Evolutionary conservation across 1,139 yeast genomes (phyloP), one percentile per base, ranked within the genome.

Genomic region (Geotrichum europaeum): DNA sequence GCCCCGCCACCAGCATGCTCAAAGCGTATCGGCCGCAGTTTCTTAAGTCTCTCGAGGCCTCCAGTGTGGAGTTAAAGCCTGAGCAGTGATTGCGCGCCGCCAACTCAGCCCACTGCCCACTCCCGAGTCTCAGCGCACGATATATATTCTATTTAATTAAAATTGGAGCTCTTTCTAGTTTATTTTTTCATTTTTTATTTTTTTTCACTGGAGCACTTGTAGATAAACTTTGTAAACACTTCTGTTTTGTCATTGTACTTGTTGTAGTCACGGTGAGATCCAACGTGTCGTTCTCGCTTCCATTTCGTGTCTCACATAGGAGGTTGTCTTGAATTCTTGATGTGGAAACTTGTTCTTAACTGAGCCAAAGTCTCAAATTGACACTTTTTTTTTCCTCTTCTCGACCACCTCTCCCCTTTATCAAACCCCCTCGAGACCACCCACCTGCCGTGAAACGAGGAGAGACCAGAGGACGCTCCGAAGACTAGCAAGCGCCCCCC

Each of bases 21-120:
- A 51, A 58, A 20, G 43, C 56, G 6, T 60, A 62, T 49, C 52
- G 64, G 36, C 61, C 64, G 6, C 52, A 57, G 49, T 62, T 60
- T 52, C 32, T 62, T 25, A 49, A 57, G 40, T 47, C 58, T 7
- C 28, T 56, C 6, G 62, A 54, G n/a, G 6, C 28, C 5, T 4
- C 18, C 47, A 40, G 10, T 40, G 47, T 40, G 22, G 47, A 40
- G 47, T 9, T 22, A 9, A 40, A 40, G 47, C 47, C 47, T n/a
- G 47, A 40, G 18, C 20, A 40, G 47, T 40, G 47, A 40, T 40
- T 40, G 3, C 18, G n/a, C 18, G 32, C 32, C 32, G 32, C 9
- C 3, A 7, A 40, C 47, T 3, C 20, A 40, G 10, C 18, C 3
- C 10, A 40, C 18, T 40, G 10, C 47, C n/a, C 3, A 5, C n/a